Evolutionary conservation across 2,329 filamentous ascomycete species (phyloP).

Genomic region (Aquanectria penicillioides): DNA sequence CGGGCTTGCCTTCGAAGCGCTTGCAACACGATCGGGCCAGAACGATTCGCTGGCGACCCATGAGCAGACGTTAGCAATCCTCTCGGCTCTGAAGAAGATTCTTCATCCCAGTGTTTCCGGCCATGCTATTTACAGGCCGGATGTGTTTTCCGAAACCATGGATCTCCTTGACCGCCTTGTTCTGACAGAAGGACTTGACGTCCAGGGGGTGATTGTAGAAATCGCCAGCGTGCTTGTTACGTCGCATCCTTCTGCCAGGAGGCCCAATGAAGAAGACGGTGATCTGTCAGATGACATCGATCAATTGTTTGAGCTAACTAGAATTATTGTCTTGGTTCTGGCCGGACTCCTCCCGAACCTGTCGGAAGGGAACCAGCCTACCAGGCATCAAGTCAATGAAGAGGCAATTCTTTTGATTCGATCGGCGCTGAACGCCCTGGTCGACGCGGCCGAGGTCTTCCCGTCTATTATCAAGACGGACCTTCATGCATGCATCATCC

Average conservation of each 20-base stretch:
- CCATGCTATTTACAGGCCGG: constrained; percentile 94
- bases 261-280: constrained; percentile 66
- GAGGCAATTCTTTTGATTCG: constrained; percentile 85
- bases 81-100: constrained; percentile 94
- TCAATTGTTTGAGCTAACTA: constrained; percentile 94
- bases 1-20: constrained; percentile 93
- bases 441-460: constrained; percentile 95
- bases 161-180: constrained; percentile 93
- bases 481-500: constrained; percentile 93
- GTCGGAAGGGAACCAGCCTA: constrained; percentile 71
- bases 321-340: constrained; percentile 94
- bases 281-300: constrained; percentile 97
- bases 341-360: constrained; percentile 88
- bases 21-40: constrained; percentile 77
- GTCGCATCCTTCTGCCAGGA: constrained; percentile 86
- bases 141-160: constrained; percentile 97
- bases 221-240: constrained; percentile 92
- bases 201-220: constrained; percentile 92
- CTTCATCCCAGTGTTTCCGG: constrained; percentile 93
- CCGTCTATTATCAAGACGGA: constrained; percentile 97
- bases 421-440: constrained; percentile 84
- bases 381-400: constrained; percentile 83
- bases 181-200: constrained; percentile 87
- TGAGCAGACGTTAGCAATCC: constrained; percentile 86
- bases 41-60: constrained; percentile 69